A percentile compares a stretch with the other conserved stretches of the same genome.
Conservation (phyloP, 2,329 filamentous ascomycete genomes). For the Pyricularia pennisetigena region DNA sequence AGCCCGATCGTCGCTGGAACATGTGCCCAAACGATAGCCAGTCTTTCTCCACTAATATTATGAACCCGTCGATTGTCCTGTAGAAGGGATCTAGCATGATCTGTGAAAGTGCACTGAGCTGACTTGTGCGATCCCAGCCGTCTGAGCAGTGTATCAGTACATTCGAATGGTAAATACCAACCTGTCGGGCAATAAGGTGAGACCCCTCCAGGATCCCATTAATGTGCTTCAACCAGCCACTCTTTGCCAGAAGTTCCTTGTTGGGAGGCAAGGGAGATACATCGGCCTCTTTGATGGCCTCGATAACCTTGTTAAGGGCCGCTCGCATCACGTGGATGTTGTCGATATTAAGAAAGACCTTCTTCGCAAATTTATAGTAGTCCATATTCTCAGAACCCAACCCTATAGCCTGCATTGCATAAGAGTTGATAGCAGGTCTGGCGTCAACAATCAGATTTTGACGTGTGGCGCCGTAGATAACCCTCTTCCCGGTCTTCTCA, state of each 20-base stretch:
- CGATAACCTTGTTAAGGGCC: slow-evolving; percentile 78
- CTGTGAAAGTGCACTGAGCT: slow-evolving; percentile 84
- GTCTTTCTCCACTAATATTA: slow-evolving; percentile 91
- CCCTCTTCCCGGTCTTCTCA: slow-evolving; percentile 48
- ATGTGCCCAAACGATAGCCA: slow-evolving; percentile 98
- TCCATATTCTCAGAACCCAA: slow-evolving; percentile 97
- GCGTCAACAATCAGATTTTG: slow-evolving; percentile 94
- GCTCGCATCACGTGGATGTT: slow-evolving; percentile 98
- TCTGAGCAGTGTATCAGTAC: slow-evolving; percentile 97
- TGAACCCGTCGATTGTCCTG: slow-evolving; percentile 87
- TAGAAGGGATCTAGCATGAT: slow-evolving; percentile 94
- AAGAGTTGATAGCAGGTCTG: slow-evolving; percentile 84
- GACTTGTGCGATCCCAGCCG: slow-evolving; percentile 95
- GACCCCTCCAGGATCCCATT: slow-evolving; percentile 75
- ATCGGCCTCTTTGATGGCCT: slow-evolving; percentile 87
- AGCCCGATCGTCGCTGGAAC: slow-evolving; percentile 87
- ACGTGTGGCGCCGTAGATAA: slow-evolving; percentile 74
- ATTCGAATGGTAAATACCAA: slow-evolving; percentile 88
- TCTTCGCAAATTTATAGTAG: slow-evolving; percentile 84
- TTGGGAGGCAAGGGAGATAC: slow-evolving; percentile 75
- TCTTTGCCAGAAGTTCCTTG: slow-evolving; percentile 69
- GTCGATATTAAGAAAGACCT: slow-evolving; percentile 89
- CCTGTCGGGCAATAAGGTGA: slow-evolving; percentile 72
- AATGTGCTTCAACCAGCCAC: slow-evolving; percentile 88
- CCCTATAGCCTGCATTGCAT: slow-evolving; percentile 87